phyloP scores from a whole-genome alignment of 1,139 yeast species.

The Citeromyces siamensis region DNA sequence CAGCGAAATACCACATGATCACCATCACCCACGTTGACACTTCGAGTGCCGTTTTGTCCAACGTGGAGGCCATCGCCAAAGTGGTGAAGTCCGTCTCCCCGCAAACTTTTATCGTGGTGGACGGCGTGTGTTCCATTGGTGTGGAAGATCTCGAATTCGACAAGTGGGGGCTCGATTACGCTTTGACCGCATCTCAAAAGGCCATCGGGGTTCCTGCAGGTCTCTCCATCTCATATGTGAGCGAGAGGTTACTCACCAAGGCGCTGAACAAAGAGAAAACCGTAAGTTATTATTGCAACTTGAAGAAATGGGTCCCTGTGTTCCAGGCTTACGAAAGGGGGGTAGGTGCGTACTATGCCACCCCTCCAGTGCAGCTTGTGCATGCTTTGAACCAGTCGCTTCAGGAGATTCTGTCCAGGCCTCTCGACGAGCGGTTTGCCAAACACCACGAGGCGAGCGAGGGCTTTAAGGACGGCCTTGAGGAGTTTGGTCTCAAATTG shows the following conservation, averaged over 20 bases:
- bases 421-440: constrained; percentile 48
- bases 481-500: constrained; percentile 49
- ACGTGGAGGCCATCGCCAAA: constrained; percentile 51
- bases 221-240: constrained; percentile 63
- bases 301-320: constrained; percentile 82
- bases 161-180: constrained; percentile 84
- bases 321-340: constrained; percentile 83
- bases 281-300: constrained; percentile 54
- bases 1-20: constrained; percentile 40
- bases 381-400: constrained; percentile 74
- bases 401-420: constrained; percentile 47
- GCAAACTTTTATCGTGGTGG: constrained; percentile 73
- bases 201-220: constrained; percentile 96
- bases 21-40: constrained; percentile 95
- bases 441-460: constrained; percentile 53
- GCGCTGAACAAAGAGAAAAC: constrained; percentile 44
- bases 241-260: constrained; percentile 59
- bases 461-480: constrained; percentile 46
- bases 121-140: constrained; percentile 91
- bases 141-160: constrained; percentile 82
- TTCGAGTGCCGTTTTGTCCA: constrained; percentile 80
- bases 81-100: constrained; percentile 59
- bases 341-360: constrained; percentile 79
- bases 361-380: constrained; percentile 83
- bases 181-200: constrained; percentile 87